These are phyloP conservation scores for Mucor lusitanicus DNA, from an alignment of 371 early-diverging fungal genomes.

Conservation along the genomic window DNA sequence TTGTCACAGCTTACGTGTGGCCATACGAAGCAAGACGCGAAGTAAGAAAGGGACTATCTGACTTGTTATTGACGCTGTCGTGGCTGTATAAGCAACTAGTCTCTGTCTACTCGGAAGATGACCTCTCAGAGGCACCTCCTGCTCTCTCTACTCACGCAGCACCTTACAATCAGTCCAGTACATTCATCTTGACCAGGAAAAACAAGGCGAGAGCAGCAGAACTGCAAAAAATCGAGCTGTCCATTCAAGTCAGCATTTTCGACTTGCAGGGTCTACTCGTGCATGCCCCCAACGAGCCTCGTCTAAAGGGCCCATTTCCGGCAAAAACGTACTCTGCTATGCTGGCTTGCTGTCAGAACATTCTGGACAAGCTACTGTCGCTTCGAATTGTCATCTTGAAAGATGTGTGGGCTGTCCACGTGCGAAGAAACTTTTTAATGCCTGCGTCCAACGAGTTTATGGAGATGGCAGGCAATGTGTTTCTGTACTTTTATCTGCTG, in stretches of 20 bases:
- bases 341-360: slow-evolving; percentile 67
- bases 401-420: slow-evolving; percentile 59
- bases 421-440: slow-evolving; percentile 53
- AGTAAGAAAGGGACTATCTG: slow-evolving; percentile 69
- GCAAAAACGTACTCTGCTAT: slow-evolving; percentile 63
- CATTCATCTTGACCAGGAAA: slow-evolving; percentile 15
- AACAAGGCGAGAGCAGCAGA: slow-evolving; percentile 33
- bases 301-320: slow-evolving; percentile 84
- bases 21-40: slow-evolving; percentile 84
- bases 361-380: slow-evolving; percentile 73
- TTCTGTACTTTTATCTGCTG: slow-evolving; percentile 77
- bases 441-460: slow-evolving; percentile 61
- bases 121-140: background rate
- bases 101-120: slow-evolving; percentile 53
- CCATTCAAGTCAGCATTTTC: slow-evolving; percentile 68
- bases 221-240: slow-evolving; percentile 69
- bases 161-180: background rate
- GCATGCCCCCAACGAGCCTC: slow-evolving; percentile 81
- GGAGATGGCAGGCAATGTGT: slow-evolving; percentile 71
- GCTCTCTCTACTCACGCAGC: background rate
- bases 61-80: slow-evolving; percentile 63
- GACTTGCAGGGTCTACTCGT: slow-evolving; percentile 59
- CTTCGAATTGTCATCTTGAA: slow-evolving; percentile 68
- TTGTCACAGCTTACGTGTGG: slow-evolving; percentile 70
- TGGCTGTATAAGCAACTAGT: slow-evolving; percentile 73